Conservation (phyloP, 2,329 filamentous ascomycete genomes). For the Pestalotiopsis sp. region DNA sequence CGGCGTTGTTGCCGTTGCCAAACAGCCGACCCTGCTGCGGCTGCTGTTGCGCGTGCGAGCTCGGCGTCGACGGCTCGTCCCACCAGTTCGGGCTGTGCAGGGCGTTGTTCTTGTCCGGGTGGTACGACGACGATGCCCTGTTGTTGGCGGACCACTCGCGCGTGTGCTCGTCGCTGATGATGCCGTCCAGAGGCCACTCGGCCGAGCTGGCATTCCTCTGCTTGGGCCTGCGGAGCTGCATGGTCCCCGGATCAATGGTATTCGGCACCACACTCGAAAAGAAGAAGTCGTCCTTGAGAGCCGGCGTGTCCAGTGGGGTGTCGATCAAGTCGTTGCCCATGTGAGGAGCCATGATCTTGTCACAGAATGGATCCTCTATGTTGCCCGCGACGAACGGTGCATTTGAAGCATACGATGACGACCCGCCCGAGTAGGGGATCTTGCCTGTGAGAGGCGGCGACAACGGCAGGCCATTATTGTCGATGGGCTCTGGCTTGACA, state of each 20-base stretch:
- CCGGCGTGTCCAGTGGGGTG: conserved; percentile 29
- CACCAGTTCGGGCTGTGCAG: conserved; percentile 28
- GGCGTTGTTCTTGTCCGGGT: conserved; percentile 18
- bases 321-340: conserved; percentile 11
- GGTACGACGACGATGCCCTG: conserved; percentile 15
- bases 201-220: conserved; percentile 30
- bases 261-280: conserved; percentile 19
- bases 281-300: conserved; percentile 23
- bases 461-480: conserved; percentile 26
- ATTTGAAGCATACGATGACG: conserved; percentile 15
- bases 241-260: conserved; percentile 17
- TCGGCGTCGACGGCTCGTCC: conserved; percentile 20
- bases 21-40: not conserved
- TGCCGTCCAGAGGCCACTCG: conserved; percentile 34
- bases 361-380: conserved; percentile 34
- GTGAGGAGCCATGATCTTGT: conserved; percentile 21
- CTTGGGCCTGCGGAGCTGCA: conserved; percentile 18
- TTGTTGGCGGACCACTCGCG: conserved; percentile 16
- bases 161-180: conserved; percentile 25
- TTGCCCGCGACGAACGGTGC: conserved; percentile 30
- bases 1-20: not conserved
- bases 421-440: conserved; percentile 22
- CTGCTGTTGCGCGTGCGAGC: not conserved
- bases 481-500: conserved; percentile 21
- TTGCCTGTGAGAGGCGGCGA: conserved; percentile 32